Evolutionary conservation across 352 stramenopile species (phyloP), one percentile per base, ranked within the genome.

Genomic region (Phytophthora litchii): DNA sequence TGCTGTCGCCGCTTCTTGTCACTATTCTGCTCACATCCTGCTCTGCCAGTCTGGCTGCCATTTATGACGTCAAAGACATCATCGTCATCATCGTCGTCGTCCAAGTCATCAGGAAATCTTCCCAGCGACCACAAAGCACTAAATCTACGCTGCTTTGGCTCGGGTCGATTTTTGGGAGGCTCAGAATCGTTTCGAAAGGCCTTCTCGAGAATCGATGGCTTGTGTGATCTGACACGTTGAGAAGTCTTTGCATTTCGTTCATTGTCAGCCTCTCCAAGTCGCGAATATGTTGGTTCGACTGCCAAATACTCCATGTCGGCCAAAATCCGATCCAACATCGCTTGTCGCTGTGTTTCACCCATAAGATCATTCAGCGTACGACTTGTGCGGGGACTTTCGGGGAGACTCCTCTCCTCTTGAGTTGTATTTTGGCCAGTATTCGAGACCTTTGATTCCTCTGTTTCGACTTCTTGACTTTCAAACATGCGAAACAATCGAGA

Each of bases 261-360:
- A 35, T 27, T 12, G n/a, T 37, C 42, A n/a, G 34, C 9, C 9
- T 72, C 50, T n/a, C 57, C 63, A n/a, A 72, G 63, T 20, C 63
- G 56, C 13, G 49, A 32, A 62, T 72, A 66, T 17, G 38, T 66
- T 16, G 65, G 48, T 13, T 61, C 58, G 12, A 81, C 45, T 4
- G 70, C 63, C 21, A 88, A 67, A 32, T 71, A 73, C 14, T 88
- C 65, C 78, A 90, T 90, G 20, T 88, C 80, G n/a, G 67, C 71
- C 64, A 90, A 73, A 55, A 88, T 79, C 1, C 78, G 69, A 49
- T 80, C 70, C 4, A 90, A 61, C 69, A 88, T 74, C 0, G 67
- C 76, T 64, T 88, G 70, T 3, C 80, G 76, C 34, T 90, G 80
- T 1, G 76, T 87, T 43, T 88, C 78, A 0, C 80, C 80, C 37